Conservation (phyloP, 176 grass and related monocot genomes). For the Musa itinerans region DNA sequence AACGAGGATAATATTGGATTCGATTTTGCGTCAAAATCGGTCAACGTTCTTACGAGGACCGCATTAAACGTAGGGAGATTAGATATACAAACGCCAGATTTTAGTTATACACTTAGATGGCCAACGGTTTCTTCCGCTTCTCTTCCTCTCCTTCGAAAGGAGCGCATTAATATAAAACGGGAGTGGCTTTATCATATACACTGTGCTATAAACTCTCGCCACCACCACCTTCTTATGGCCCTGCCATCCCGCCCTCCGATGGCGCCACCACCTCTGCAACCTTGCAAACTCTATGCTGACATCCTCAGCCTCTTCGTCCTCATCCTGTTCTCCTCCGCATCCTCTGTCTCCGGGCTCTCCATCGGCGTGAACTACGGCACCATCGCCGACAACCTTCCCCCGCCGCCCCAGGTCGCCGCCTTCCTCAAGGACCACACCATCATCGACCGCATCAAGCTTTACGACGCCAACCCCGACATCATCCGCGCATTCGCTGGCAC, state of each 20-base stretch:
- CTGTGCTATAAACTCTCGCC: background rate
- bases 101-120: too few relatives aligned
- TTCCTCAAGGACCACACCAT: conserved; percentile 44
- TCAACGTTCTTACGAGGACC: too few relatives aligned
- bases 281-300: too few relatives aligned
- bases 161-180: background rate
- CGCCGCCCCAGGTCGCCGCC: conserved; percentile 31
- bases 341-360: conserved; percentile 3
- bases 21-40: too few relatives aligned
- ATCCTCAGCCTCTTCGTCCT: background rate
- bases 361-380: conserved; percentile 95
- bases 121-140: too few relatives aligned
- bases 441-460: conserved; percentile 78
- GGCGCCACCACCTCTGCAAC: background rate
- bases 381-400: conserved; percentile 62
- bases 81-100: too few relatives aligned
- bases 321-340: background rate
- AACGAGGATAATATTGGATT: too few relatives aligned
- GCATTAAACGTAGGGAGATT: too few relatives aligned
- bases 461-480: conserved; percentile 78
- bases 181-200: background rate
- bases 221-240: background rate
- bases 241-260: too few relatives aligned
- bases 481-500: conserved; percentile 61
- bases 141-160: too few relatives aligned